Base-by-base conservation (phyloP, 805 yeast genomes). In the Kregervanrija delftensis region DNA sequence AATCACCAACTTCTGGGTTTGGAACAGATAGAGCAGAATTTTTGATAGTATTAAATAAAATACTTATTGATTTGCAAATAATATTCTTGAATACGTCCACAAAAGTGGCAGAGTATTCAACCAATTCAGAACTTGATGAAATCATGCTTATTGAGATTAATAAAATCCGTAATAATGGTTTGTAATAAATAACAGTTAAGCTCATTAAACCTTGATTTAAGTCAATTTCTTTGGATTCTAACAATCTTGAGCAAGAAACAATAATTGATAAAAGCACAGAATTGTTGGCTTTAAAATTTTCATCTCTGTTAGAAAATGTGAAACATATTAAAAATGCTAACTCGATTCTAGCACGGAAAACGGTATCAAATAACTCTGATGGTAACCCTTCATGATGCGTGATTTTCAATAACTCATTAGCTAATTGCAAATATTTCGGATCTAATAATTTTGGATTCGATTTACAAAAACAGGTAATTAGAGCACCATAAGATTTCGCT, bases 401-500 rank as follows among this genome's bases (percentile, higher is more conserved):
- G 8, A 74, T 64, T 41, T 66, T 66, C 35, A 89, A 63, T n/a
- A 87, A 64, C 30, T 69, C 63, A 8, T 69, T 56, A 0, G 79
- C 79, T 5, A 38, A 72, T 56, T 8, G 62, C 62, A 54, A 65
- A 53, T 51, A 62, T 8, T 44, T 32, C 1, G 47, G 3, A 37
- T 46, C 48, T 8, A 71, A 48, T 4, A 64, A 61, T 0, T 50
- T 47, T 1, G 59, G 55, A 16, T 59, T 60, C 38, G 66, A 68
- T 49, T 78, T 74, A 47, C 84, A 73, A 54, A 67, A 81, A 0
- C 91, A 77, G 0, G 91, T 80, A 16, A 87, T 49, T 32, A 89
- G 66, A 1, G 93, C 88, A 41, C 91, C 89, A 74, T 86, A 79
- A 0, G 95, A 75, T 53, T 82, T 83, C 3, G 87, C 83, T 15